Evolutionary conservation across 2,329 filamentous ascomycete species (phyloP), one percentile per base, ranked within the genome.

Genomic region (Tolypocladium cylindrosporum): DNA sequence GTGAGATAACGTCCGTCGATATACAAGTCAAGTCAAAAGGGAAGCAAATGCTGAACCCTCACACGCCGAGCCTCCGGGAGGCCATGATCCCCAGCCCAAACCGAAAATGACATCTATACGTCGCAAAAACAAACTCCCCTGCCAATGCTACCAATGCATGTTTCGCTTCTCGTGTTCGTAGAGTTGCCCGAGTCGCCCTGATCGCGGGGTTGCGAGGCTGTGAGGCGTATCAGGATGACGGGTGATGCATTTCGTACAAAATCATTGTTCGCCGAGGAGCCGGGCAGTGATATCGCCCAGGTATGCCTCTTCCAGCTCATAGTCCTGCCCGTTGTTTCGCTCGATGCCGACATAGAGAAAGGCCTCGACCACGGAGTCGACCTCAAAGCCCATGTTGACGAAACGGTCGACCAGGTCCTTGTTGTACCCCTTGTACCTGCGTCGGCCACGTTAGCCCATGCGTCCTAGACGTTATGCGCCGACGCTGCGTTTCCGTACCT

Each of bases 211-310:
- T 50, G 48, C 31, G 31, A 51, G 31, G 16, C 21, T 19, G 10
- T 21, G 10, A n/a, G 31, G 31, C 48, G 31, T 19, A 52, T 36
- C 31, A 37, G 31, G 6, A 36, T 7, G 19, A 21, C 16, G 19
- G 10, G 11, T 11, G 10, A 36, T 6, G 31, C 11, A 19, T 8
- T 52, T 14, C 48, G 48, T 37, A 21, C 45, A 5, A 14, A 14
- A 10, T 59, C 72, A 87, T 69, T 84, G 81, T 72, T 97, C 92
- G 42, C 89, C 89, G 40, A 97, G 84, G 8, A 97, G 81, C 59
- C 88, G 81, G 21, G 91, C 90, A 0, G 90, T 96, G 61, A 97
- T 87, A 64, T 96, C 91, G 4, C 90, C 91, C 82, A 96, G 90
- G 65, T 91, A 92, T 1, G 87, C 91, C 66, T 94, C 89, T 68